phyloP scores from a whole-genome alignment of 169 alveolate species.

The Perkinsus olseni region DNA sequence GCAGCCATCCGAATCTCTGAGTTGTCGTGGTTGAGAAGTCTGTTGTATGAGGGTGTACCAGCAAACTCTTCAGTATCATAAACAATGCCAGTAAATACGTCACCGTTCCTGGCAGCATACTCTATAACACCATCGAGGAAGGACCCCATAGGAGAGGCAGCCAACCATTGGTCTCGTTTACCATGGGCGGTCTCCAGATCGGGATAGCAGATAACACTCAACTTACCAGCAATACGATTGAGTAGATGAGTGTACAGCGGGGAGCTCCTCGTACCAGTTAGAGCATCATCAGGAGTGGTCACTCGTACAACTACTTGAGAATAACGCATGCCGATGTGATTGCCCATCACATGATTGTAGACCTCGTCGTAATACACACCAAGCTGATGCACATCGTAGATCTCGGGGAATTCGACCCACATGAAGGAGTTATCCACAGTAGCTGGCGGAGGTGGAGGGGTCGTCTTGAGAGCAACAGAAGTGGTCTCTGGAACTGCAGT shows the following conservation, averaged over 20 bases:
- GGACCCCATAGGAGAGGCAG: neutral
- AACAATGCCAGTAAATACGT: neutral
- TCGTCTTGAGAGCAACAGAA: neutral
- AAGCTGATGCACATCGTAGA: neutral
- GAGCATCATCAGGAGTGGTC: neutral
- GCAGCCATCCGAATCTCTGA: neutral
- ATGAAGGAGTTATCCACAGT: neutral
- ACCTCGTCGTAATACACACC: neutral
- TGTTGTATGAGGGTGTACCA: neutral
- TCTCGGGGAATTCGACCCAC: neutral
- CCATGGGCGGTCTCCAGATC: neutral
- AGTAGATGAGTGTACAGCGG: neutral
- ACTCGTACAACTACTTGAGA: neutral
- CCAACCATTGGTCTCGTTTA: neutral
- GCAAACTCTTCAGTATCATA: neutral
- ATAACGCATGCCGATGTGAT: neutral
- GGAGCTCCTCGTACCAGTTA: neutral
- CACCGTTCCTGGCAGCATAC: neutral
- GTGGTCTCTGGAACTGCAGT: neutral
- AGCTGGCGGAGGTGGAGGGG: neutral
- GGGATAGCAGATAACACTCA: neutral
- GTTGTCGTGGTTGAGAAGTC: neutral
- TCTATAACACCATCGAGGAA: neutral
- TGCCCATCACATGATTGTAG: neutral
- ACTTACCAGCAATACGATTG: neutral